Conservation (phyloP, 1,139 yeast species). For the Debaryomycetaceae sp. region DNA sequence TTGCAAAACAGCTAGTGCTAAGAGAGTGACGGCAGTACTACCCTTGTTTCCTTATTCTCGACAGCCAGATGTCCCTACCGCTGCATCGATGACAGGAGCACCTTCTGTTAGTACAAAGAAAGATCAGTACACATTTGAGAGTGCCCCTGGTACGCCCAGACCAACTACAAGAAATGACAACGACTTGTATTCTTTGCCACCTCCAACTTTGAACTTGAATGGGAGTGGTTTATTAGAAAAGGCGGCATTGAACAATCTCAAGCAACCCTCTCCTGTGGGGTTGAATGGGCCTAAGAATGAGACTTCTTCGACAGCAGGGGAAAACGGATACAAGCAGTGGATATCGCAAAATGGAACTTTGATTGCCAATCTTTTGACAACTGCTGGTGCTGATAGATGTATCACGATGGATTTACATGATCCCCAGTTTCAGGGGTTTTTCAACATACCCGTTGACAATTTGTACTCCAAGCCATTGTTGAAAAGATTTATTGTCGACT, state of each 20-base stretch:
- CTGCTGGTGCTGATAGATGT: slow-evolving; percentile 95
- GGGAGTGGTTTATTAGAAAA: slow-evolving; percentile 11
- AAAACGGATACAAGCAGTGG: slow-evolving; percentile 86
- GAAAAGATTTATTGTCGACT: slow-evolving; percentile 72
- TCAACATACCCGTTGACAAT: slow-evolving; percentile 90
- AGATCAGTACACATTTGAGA: slow-evolving; percentile 52
- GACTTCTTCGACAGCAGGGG: slow-evolving; percentile 40
- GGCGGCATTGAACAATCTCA: slow-evolving; percentile 13
- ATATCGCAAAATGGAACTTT: slow-evolving; percentile 93
- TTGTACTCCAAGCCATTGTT: slow-evolving; percentile 80
- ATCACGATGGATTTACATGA: slow-evolving; percentile 98
- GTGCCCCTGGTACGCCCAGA: slow-evolving; percentile 62
- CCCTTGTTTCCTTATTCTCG: slow-evolving; percentile 95
- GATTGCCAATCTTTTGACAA: slow-evolving; percentile 80
- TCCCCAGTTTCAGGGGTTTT: slow-evolving; percentile 91
- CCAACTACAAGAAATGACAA: slow-evolving; percentile 25
- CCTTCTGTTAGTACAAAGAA: slow-evolving; percentile 40
- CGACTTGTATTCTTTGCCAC: slow-evolving; percentile 6
- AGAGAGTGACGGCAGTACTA: slow-evolving; percentile 87
- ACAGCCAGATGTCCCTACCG: slow-evolving; percentile 93
- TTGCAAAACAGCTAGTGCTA: slow-evolving; percentile 93
- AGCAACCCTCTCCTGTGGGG: slow-evolving; percentile 20
- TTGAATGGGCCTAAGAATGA: slow-evolving; percentile 28
- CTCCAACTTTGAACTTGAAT: slow-evolving; percentile 14
- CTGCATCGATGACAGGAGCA: slow-evolving; percentile 58